These are phyloP conservation scores for Pyrenophora seminiperda DNA, from an alignment of 2,329 filamentous ascomycete species.

Conservation along the genomic window DNA sequence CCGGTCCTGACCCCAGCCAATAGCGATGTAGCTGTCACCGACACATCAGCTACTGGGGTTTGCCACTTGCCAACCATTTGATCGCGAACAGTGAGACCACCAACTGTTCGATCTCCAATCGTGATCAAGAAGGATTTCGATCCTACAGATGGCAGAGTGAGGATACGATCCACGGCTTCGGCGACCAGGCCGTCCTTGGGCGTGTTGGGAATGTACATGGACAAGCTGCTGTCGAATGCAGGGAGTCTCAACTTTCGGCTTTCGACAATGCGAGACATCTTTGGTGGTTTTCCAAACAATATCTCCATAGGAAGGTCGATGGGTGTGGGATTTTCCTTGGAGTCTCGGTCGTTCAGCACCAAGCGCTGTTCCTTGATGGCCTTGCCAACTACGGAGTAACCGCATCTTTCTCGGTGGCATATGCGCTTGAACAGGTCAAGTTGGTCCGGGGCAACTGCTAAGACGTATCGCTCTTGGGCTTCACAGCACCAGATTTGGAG, in stretches of 20 bases:
- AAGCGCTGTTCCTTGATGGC: conserved; percentile 75
- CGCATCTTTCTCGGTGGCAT: conserved; percentile 80
- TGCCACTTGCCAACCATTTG: conserved; percentile 99
- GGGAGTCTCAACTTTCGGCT: conserved; percentile 70
- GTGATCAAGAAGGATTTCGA: conserved; percentile 98
- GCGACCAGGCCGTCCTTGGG: conserved; percentile 59
- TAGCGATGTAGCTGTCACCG: conserved; percentile 85
- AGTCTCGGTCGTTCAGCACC: conserved; percentile 80
- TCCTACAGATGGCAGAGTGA: conserved; percentile 86
- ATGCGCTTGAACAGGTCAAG: conserved; percentile 76
- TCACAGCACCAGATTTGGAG: conserved; percentile 98
- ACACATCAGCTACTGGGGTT: conserved; percentile 89
- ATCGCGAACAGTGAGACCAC: conserved; percentile 84
- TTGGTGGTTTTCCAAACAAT: conserved; percentile 86
- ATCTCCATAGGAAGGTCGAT: conserved; percentile 90
- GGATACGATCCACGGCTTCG: conserved; percentile 79
- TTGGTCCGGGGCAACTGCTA: conserved; percentile 80
- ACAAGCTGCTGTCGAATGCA: conserved; percentile 76
- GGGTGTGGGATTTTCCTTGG: conserved; percentile 72
- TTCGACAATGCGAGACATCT: conserved; percentile 74
- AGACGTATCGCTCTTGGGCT: conserved; percentile 93
- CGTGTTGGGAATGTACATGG: conserved; percentile 65
- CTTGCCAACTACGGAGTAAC: conserved; percentile 87
- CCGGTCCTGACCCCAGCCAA: conserved; percentile 74
- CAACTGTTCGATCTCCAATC: conserved; percentile 90